Conservation (phyloP, 108 stramenopile species). For the Cyclostephanos tholiformis region DNA sequence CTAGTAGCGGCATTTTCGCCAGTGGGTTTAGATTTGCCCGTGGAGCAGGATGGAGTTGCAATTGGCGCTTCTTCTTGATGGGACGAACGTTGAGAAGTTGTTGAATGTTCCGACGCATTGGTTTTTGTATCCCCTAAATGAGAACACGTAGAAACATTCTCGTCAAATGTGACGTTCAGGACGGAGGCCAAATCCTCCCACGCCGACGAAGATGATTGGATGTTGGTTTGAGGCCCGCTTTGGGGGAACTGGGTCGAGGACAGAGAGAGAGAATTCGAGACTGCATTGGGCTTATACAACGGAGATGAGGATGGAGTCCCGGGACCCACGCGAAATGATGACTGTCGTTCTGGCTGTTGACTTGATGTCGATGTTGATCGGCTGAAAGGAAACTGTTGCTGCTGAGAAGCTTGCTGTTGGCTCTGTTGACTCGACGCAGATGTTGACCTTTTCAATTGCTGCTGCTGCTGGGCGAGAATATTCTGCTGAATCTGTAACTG, state of each 20-base stretch:
- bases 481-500: constrained; percentile 9
- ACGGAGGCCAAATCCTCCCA: not conserved
- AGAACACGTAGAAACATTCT: not conserved
- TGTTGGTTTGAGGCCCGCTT: not conserved
- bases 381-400: not conserved
- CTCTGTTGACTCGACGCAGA: constrained; percentile 23
- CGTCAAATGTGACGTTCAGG: not conserved
- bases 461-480: not conserved
- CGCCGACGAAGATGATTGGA: not conserved
- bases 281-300: not conserved
- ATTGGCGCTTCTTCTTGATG: not conserved
- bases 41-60: constrained; percentile 5
- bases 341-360: not conserved
- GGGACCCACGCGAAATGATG: constrained; percentile 4
- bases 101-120: not conserved
- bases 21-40: constrained; percentile 1
- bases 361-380: constrained; percentile 3
- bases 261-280: not conserved
- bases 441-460: constrained; percentile 6
- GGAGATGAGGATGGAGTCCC: not conserved
- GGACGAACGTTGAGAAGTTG: constrained; percentile 15
- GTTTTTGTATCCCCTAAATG: not conserved
- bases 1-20: not conserved
- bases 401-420: constrained; percentile 10
- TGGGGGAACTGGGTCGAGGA: not conserved